Evolutionary conservation across 225 moss, liverwort and hornwort species (phyloP).

Genomic region (Antitrichia curtipendula): DNA sequence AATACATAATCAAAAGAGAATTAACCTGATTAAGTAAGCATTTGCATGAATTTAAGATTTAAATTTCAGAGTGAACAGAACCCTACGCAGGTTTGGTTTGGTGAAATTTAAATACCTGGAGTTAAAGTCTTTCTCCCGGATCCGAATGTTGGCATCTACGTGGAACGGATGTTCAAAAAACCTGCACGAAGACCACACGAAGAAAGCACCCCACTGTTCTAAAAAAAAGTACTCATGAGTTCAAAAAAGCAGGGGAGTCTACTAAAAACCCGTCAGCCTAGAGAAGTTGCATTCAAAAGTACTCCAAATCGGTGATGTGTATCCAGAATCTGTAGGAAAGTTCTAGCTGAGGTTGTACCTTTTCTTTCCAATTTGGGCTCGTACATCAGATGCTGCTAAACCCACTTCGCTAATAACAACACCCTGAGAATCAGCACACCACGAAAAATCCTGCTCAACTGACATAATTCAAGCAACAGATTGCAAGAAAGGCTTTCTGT

Average conservation of each 20-base stretch:
- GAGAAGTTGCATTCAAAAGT: neutral
- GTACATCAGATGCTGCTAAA: constrained; percentile 31
- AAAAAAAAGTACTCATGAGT: neutral
- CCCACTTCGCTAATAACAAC: constrained; percentile 34
- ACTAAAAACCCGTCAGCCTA: neutral
- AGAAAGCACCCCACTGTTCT: neutral
- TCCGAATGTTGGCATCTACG: constrained; percentile 24
- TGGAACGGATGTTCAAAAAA: constrained; percentile 40
- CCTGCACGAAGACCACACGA: constrained; percentile 7
- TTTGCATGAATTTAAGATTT: neutral
- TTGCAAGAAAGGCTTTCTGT: neutral
- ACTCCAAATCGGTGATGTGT: neutral
- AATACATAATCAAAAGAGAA: neutral
- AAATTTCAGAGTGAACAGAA: neutral
- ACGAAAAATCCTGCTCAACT: neutral
- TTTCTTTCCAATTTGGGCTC: constrained; percentile 26
- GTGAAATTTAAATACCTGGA: constrained; percentile 17
- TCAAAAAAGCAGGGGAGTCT: neutral
- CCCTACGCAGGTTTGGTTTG: neutral
- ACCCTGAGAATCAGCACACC: constrained; percentile 19
- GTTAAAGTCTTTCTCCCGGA: constrained; percentile 35
- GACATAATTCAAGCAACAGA: neutral
- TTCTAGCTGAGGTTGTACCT: constrained; percentile 6
- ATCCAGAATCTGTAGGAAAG: neutral
- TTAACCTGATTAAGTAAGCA: neutral